These are phyloP conservation scores for Lecanicillium sp. DNA, from an alignment of 2,329 filamentous ascomycete genomes.

Conservation along the genomic window DNA sequence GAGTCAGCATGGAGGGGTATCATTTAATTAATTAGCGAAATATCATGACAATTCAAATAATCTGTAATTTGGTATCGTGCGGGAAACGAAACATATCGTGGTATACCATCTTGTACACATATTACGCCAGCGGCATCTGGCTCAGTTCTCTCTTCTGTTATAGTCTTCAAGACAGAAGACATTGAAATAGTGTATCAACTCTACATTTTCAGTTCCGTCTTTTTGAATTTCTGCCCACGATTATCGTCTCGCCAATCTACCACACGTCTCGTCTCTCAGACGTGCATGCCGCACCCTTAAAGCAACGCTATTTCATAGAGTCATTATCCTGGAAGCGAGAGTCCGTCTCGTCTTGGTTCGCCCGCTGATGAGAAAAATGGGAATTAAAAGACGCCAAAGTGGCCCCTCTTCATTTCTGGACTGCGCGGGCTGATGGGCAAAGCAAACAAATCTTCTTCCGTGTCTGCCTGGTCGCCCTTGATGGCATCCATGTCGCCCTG, in stretches of 20 bases:
- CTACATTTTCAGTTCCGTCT: background rate
- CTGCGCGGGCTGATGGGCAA: slow-evolving; percentile 80
- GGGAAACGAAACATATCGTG: background rate
- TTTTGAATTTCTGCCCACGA: background rate
- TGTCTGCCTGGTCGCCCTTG: slow-evolving; percentile 20
- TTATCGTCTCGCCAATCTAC: background rate
- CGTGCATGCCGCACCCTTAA: too few species aligned
- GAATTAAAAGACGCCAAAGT: slow-evolving; percentile 55
- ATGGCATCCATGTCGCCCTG: slow-evolving; percentile 19
- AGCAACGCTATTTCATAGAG: slow-evolving; percentile 4
- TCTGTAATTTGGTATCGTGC: background rate
- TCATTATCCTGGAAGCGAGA: background rate
- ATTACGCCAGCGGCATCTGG: background rate
- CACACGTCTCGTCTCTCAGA: background rate
- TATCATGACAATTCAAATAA: too few species aligned
- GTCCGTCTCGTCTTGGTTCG: too few species aligned
- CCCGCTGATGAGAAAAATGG: too few species aligned
- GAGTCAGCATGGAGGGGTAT: too few species aligned
- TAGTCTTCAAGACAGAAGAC: slow-evolving; percentile 1
- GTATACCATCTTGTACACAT: background rate
- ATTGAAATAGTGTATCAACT: background rate
- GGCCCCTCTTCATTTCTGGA: slow-evolving; percentile 78
- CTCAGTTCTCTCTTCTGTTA: too few species aligned
- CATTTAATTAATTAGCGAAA: too few species aligned
- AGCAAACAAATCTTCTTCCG: slow-evolving; percentile 78